These are phyloP conservation scores for Sugiyamaella marilandica DNA, from an alignment of 805 yeast genomes.

Conservation along the genomic window DNA sequence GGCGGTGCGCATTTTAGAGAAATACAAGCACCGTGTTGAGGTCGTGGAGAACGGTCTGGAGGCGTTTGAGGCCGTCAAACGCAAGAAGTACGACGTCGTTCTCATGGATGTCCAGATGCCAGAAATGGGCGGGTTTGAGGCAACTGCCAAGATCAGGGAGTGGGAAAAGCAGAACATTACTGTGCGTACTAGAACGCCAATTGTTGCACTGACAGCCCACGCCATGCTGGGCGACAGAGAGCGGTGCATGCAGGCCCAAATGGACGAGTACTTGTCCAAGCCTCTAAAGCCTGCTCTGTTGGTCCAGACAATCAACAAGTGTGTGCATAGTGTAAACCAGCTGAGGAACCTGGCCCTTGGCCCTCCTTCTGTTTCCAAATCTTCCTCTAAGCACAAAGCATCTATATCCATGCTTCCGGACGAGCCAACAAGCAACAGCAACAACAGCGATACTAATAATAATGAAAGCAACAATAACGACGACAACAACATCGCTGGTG, in stretches of 20 bases:
- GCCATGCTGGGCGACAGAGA: slow-evolving; percentile 94
- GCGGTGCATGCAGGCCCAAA: slow-evolving; percentile 77
- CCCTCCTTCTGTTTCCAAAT: slow-evolving; percentile 20
- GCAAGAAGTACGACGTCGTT: slow-evolving; percentile 68
- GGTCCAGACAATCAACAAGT: slow-evolving; percentile 79
- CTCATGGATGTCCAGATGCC: slow-evolving; percentile 96
- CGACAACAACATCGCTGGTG: not conserved
- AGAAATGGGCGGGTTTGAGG: slow-evolving; percentile 92
- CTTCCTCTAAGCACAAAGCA: not conserved
- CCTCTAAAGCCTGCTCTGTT: slow-evolving; percentile 80
- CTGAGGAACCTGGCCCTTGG: slow-evolving; percentile 35
- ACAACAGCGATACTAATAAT: not conserved
- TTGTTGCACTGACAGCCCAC: slow-evolving; percentile 86
- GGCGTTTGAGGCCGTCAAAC: slow-evolving; percentile 70
- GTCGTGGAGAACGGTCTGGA: slow-evolving; percentile 85
- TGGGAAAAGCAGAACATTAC: slow-evolving; percentile 82
- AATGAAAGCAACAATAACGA: not conserved
- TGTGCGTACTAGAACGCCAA: slow-evolving; percentile 72
- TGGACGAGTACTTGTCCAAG: slow-evolving; percentile 88
- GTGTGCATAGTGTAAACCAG: slow-evolving; percentile 52
- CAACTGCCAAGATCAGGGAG: slow-evolving; percentile 77
- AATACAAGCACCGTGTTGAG: slow-evolving; percentile 76
- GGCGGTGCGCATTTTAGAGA: slow-evolving; percentile 79
- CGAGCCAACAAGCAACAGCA: not conserved
- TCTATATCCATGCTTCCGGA: not conserved